Evolutionary conservation across 1,284 basidiomycete species (phyloP), one percentile per base, ranked within the genome.

Genomic region (Boletus holoroseus): DNA sequence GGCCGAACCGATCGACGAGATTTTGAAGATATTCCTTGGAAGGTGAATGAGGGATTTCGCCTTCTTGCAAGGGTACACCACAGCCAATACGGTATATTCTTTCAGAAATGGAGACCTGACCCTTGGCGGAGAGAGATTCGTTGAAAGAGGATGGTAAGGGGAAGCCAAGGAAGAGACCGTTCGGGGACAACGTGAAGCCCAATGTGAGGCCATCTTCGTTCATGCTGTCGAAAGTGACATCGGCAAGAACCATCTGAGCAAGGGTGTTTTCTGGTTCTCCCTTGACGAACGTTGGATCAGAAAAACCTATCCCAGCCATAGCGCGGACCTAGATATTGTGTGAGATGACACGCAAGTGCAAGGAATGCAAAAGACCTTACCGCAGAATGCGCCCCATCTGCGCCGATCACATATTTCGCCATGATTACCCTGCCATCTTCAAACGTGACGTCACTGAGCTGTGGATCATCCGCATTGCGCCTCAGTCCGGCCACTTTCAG

Each of bases 331-430:
- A 38, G 6, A 12, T 0, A 1, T 30, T 6, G 7, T 50, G 26
- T 20, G 26, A 58, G 36, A 18, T 8, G 1, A 24, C 12, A 15
- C 24, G 2, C n/a, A 7, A n/a, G 7, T 20, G 11, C 36, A 51
- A 28, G 4, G 1, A 16, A 43, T 13, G 3, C 3, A 4, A 43
- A 22, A 1, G 9, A 5, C 53, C 77, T 54, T 56, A 78, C 79
- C 31, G 62, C 60, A 3, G 78, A 82, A 47, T 62, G 69, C 7
- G 74, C 65, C 15, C 81, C 80, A 58, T 82, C 78, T 15, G 79
- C 78, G 24, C 75, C 78, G 32, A 82, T 59, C 11, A 80, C 72
- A 58, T 77, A 77, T 26, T 68, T 69, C n/a, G 78, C 62, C 3
- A 62, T 69, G 37, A 81, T 65, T 9, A 65, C 60, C 43, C 71